A percentile compares a stretch with the other conserved stretches of the same genome.
These are phyloP conservation scores for Tulasnella calospora DNA, from an alignment of 768 basidiomycete genomes.

Conservation along the genomic window DNA sequence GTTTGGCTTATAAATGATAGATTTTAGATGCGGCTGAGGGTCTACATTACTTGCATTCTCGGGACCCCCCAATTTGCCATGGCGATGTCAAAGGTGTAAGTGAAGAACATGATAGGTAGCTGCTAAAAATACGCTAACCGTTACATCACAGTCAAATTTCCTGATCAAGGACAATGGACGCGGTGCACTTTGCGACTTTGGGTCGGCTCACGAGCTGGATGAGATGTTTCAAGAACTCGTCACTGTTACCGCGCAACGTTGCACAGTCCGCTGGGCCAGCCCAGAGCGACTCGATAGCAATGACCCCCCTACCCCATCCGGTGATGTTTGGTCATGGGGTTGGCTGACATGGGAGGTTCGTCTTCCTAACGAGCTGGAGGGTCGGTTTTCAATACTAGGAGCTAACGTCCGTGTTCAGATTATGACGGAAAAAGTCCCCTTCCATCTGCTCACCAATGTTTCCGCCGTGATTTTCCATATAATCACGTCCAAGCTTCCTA, in stretches of 20 bases:
- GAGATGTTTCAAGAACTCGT: not conserved
- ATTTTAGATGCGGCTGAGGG: not conserved
- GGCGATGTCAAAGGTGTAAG: conserved; percentile 21
- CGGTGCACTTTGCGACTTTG: not conserved
- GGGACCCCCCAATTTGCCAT: conserved; percentile 14
- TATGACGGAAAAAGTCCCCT: not conserved
- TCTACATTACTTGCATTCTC: conserved; percentile 1
- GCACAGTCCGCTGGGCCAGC: not conserved
- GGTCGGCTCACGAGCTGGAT: not conserved
- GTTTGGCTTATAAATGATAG: not conserved
- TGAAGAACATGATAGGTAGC: not conserved
- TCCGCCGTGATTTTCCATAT: not conserved
- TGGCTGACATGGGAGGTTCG: not conserved
- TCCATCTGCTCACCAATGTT: not conserved
- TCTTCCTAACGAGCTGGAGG: not conserved
- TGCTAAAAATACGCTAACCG: too few relatives aligned
- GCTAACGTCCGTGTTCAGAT: not conserved
- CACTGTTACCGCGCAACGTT: not conserved
- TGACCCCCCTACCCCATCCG: not conserved
- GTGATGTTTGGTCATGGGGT: not conserved
- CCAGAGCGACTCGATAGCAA: not conserved
- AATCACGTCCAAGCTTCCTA: not conserved
- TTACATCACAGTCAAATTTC: not conserved
- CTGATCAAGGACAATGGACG: not conserved
- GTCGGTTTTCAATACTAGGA: not conserved